phyloP scores from a whole-genome alignment of 768 basidiomycete genomes.

The Collybia mongolica region DNA sequence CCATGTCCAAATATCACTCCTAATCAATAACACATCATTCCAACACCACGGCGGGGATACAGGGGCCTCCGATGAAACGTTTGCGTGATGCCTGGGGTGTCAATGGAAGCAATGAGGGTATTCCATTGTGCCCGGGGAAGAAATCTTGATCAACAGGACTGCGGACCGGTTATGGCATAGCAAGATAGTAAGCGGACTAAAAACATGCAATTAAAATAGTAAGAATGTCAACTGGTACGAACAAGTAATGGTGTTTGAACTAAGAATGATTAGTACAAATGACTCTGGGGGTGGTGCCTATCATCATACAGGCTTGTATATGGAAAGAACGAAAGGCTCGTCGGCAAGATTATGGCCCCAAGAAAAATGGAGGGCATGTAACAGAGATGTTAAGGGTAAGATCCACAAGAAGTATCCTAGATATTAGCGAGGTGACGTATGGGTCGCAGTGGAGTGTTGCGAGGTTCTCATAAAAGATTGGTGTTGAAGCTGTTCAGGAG shows the following conservation, averaged over 20 bases:
- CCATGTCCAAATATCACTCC: too few relatives aligned
- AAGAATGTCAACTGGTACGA: too few relatives aligned
- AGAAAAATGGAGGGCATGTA: neutral
- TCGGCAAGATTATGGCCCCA: constrained; percentile 1
- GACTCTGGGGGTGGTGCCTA: constrained; percentile 1
- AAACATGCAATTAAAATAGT: too few relatives aligned
- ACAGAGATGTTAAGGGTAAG: constrained; percentile 3
- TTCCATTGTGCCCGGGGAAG: too few relatives aligned
- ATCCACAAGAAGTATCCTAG: constrained; percentile 15
- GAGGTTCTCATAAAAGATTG: constrained; percentile 36
- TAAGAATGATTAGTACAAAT: constrained; percentile 10
- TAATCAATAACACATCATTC: too few relatives aligned
- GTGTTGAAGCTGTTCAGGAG: constrained; percentile 33
- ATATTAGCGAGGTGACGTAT: constrained; percentile 21
- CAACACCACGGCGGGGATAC: too few relatives aligned
- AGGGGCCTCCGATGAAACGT: too few relatives aligned
- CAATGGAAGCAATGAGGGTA: too few relatives aligned
- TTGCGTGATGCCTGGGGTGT: too few relatives aligned
- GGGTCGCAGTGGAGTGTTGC: constrained; percentile 20
- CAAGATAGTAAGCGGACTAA: too few relatives aligned
- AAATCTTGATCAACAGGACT: too few relatives aligned
- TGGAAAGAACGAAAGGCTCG: constrained; percentile 2
- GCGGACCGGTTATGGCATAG: too few relatives aligned
- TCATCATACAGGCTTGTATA: constrained; percentile 17
- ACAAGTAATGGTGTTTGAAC: constrained; percentile 7